phyloP scores from a whole-genome alignment of 345 rosid genomes.

The Geranium brycei region DNA sequence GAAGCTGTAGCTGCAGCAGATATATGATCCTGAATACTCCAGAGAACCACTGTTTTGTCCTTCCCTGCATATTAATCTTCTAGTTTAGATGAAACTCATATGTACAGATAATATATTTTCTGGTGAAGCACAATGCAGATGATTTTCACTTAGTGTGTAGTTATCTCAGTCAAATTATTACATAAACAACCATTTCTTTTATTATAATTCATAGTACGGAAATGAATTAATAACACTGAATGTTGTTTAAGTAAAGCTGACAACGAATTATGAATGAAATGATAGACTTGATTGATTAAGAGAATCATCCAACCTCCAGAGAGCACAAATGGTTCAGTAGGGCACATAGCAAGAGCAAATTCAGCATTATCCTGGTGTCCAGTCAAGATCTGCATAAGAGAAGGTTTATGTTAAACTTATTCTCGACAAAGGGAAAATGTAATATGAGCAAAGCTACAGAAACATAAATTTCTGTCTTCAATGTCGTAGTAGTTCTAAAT shows the following conservation, averaged over 20 bases:
- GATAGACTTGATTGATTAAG: background rate
- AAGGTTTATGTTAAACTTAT: background rate
- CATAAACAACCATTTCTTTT: background rate
- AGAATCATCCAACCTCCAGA: conserved; percentile 70
- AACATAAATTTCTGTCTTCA: background rate
- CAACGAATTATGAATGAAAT: background rate
- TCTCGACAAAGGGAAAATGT: background rate
- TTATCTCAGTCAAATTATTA: too few species aligned
- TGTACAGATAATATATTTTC: too few species aligned
- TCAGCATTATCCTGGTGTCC: conserved; percentile 99
- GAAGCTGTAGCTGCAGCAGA: conserved; percentile 58
- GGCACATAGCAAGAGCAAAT: conserved; percentile 99
- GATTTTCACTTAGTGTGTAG: background rate
- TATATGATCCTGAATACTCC: conserved; percentile 99
- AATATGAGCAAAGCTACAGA: background rate
- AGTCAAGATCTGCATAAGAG: conserved; percentile 59
- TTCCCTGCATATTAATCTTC: conserved; percentile 46
- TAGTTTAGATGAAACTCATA: background rate
- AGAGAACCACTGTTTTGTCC: conserved; percentile 84
- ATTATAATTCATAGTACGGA: background rate
- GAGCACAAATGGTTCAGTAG: conserved; percentile 90
- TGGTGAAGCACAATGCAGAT: background rate
- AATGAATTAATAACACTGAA: background rate
- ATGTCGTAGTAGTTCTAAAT: too few species aligned
- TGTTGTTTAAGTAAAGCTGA: background rate